Conservation (phyloP, 177 flowering plant species). For the Tripterygium wilfordii region DNA sequence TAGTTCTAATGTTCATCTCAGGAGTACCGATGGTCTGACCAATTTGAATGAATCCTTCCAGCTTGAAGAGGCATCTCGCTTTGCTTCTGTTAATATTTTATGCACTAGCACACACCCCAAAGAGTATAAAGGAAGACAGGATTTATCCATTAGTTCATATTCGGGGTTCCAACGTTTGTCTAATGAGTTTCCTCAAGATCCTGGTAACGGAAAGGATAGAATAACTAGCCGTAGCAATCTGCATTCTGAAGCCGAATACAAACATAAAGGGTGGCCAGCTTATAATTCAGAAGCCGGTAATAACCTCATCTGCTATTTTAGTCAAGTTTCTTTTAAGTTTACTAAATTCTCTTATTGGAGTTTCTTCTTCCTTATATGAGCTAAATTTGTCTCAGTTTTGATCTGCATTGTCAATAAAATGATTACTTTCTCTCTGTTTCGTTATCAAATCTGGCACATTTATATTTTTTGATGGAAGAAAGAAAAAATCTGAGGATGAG, state of each 20-base stretch:
- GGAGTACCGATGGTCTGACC: slow-evolving; percentile 6
- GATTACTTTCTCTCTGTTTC: too few species aligned
- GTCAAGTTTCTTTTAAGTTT: too few species aligned
- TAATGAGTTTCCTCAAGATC: slow-evolving; percentile 22
- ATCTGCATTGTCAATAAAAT: too few species aligned
- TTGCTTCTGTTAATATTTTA: slow-evolving; percentile 9
- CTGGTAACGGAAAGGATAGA: slow-evolving; percentile 12
- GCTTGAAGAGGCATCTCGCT: slow-evolving; percentile 16
- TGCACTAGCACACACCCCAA: slow-evolving; percentile 6
- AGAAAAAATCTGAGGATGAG: too few species aligned
- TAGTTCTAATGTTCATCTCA: slow-evolving; percentile 2
- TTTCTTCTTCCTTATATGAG: too few species aligned
- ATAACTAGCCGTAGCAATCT: slow-evolving; percentile 7
- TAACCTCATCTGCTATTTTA: slow-evolving; percentile 1
- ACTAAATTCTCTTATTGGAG: too few species aligned
- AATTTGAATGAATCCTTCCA: slow-evolving; percentile 28
- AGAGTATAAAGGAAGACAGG: slow-evolving; percentile 16
- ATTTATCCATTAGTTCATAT: slow-evolving; percentile 14
- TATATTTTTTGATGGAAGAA: too few species aligned
- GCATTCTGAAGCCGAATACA: slow-evolving; percentile 19
- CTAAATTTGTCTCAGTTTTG: too few species aligned
- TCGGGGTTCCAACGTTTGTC: slow-evolving; percentile 9
- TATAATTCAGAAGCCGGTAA: slow-evolving; percentile 36
- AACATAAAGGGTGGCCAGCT: slow-evolving; percentile 23
- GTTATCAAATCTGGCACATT: too few species aligned